Evolutionary conservation across 2,329 filamentous ascomycete species (phyloP), one percentile per base, ranked within the genome.

Genomic region (Metarhizium rileyi): DNA sequence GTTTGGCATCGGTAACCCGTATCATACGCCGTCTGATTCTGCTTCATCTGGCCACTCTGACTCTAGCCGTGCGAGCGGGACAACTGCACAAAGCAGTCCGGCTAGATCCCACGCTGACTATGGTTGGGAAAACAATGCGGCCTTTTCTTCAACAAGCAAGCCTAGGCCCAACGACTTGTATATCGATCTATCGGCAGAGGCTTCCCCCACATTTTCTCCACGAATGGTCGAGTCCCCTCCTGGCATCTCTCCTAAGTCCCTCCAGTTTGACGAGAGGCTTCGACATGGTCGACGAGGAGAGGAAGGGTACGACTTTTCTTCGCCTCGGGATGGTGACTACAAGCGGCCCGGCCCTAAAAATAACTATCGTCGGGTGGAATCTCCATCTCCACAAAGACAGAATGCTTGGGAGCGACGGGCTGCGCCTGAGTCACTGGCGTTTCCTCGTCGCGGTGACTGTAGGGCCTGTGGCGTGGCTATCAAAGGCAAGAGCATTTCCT

Each of bases 401-500:
- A 20, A 45, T 18, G 33, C 40, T 16, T 26, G 30, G 41, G 50
- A 50, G 33, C 63, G 64, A 22, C 61, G 64, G 44, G 64, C 67
- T 36, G 70, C 67, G 10, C 66, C 70, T 26, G 69, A 72, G 38
- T 62, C 65, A 5, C 63, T 69, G 9, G 60, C 63, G 20, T 53
- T 67, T 10, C 65, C 71, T 1, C 77, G 77, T 16, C 85, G 87
- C 50, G 87, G 88, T 2, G 81, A 80, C 54, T 98, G 93, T 71
- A 87, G 89, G 60, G 87, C 87, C 1, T 98, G 93, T 66, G 75
- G 79, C 3, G 72, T 85, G 43, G 71, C 77, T 6, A 97, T 98
- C 59, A 79, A 81, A 42, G 91, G 90, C 20, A 97, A 96, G 69
- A 95, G 90, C 1, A 83, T 98, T 51, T 95, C 91, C 30, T 95